These are phyloP conservation scores for Syzygium aromaticum DNA, from an alignment of 345 rosid genomes.

Conservation along the genomic window DNA sequence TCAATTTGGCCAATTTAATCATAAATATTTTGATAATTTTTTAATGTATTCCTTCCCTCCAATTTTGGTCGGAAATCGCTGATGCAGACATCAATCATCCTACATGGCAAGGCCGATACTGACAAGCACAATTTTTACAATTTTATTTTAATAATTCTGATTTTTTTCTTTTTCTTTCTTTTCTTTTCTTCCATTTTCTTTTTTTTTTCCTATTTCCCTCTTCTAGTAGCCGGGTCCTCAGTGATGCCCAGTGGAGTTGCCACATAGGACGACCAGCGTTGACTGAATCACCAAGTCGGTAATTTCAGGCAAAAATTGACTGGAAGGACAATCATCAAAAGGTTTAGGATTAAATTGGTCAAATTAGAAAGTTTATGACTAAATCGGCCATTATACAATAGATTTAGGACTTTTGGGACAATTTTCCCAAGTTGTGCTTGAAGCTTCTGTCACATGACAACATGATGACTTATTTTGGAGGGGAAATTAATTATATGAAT, in stretches of 20 bases:
- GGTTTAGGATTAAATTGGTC: neutral
- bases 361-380: no score
- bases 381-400: neutral
- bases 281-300: no score
- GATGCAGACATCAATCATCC: rapidly evolving
- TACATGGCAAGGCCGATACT: neutral
- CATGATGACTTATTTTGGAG: neutral
- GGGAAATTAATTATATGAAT: neutral
- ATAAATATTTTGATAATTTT: neutral
- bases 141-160: neutral
- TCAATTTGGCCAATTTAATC: neutral
- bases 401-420: neutral
- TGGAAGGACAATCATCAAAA: no score
- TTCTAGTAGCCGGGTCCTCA: neutral
- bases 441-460: neutral
- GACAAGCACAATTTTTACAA: no score
- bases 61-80: neutral
- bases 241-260: neutral
- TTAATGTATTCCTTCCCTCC: neutral
- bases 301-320: no score
- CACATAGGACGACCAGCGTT: neutral
- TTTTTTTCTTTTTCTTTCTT: rapidly evolving
- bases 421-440: neutral
- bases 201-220: neutral
- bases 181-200: neutral